Percentiles rank a stretch among this genome's conserved stretches.
Evolutionary conservation across 2,329 filamentous ascomycete genomes (phyloP).

Genomic region (Fusarium redolens): DNA sequence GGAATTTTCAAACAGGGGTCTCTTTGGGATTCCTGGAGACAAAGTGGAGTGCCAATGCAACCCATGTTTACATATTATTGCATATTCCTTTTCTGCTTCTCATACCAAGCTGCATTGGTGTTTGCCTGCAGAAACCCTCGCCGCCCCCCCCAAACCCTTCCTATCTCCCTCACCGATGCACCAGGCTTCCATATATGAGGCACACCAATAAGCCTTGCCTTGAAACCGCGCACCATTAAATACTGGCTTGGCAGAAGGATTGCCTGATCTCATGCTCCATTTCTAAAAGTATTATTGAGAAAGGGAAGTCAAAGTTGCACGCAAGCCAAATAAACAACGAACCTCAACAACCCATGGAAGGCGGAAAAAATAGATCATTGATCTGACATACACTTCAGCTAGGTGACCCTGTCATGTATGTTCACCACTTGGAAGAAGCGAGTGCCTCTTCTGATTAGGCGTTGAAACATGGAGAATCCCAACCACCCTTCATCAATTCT

Average conservation of each 20-base stretch:
- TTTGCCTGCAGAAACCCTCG: conserved; percentile 33
- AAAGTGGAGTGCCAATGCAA: conserved; percentile 19
- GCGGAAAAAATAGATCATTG: neutral
- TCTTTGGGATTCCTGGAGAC: conserved; percentile 19
- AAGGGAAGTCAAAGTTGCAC: neutral
- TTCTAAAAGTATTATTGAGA: neutral
- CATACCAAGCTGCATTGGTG: conserved; percentile 38
- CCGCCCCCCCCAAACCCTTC: conserved; percentile 18
- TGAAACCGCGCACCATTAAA: neutral
- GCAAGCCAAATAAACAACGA: neutral
- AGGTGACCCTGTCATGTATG: neutral
- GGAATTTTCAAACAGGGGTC: conserved; percentile 10
- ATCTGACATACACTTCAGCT: neutral
- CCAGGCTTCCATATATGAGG: conserved; percentile 9
- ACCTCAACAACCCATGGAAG: neutral
- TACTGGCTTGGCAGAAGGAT: conserved; percentile 1
- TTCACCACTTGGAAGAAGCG: neutral
- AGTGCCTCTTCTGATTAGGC: neutral
- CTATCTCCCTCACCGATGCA: conserved; percentile 27
- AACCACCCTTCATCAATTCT: neutral
- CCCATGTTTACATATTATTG: conserved; percentile 19
- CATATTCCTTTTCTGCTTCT: conserved; percentile 19
- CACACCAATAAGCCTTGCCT: conserved; percentile 13
- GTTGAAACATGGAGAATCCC: neutral
- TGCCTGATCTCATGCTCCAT: neutral